phyloP scores from a whole-genome alignment of 371 early-diverging fungal species.

The Batrachochytrium dendrobatidis region DNA sequence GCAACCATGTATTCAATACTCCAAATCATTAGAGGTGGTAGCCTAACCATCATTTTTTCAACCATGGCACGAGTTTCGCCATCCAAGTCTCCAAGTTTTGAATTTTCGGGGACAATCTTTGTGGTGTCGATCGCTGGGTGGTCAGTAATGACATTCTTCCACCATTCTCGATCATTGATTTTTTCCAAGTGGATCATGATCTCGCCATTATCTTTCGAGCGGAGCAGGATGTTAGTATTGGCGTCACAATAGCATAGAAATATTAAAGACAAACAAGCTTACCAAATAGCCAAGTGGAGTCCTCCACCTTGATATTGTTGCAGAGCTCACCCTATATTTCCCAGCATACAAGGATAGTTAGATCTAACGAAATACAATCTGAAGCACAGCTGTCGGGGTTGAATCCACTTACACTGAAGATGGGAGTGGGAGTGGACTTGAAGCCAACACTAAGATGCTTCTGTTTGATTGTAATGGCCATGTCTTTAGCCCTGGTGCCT shows the following conservation, averaged over 20 bases:
- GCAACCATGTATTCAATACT: neutral
- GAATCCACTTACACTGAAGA: constrained; percentile 5
- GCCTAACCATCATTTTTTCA: constrained; percentile 50
- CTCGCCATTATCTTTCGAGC: constrained; percentile 57
- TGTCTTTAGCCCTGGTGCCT: constrained; percentile 64
- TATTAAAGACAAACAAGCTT: constrained; percentile 11
- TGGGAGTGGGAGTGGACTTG: too few species aligned
- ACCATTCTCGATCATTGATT: constrained; percentile 78
- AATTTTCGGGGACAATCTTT: constrained; percentile 86
- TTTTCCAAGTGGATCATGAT: constrained; percentile 78
- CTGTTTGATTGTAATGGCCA: constrained; percentile 62
- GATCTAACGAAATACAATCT: neutral
- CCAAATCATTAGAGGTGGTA: neutral
- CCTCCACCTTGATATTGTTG: constrained; percentile 66
- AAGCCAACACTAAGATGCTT: constrained; percentile 60
- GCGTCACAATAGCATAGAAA: too few species aligned
- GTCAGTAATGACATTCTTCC: constrained; percentile 76
- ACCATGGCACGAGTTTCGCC: constrained; percentile 86
- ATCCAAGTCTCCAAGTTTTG: constrained; percentile 78
- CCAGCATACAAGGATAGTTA: constrained; percentile 1
- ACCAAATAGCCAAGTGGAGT: constrained; percentile 81
- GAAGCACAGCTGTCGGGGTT: neutral
- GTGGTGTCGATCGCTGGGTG: constrained; percentile 84
- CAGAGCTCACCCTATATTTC: constrained; percentile 64
- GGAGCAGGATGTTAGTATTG: neutral